Base-by-base conservation (phyloP, 2,329 filamentous ascomycete species). In the Exophiala phaeomuriformis region DNA sequence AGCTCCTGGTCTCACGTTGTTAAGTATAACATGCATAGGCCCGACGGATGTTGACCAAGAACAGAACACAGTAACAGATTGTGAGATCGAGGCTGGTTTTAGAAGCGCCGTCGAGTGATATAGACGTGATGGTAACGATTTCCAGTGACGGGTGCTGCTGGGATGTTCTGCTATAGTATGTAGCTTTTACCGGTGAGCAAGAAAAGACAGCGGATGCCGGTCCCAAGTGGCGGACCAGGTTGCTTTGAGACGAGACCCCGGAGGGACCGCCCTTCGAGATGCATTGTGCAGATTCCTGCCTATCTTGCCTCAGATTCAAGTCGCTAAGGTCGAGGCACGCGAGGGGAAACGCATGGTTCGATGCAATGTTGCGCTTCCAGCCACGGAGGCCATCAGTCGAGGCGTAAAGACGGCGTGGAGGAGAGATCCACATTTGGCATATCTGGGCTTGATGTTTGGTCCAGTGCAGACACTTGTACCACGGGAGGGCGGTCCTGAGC, bases 281-380 rank as follows among this genome's bases (percentile, higher is more conserved):
- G 52, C 52, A 53, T 52, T 33, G 47, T 59, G 57, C 54, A 55
- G 46, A 48, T 40, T 55, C 46, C 44, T 47, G 27, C 44, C 51
- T 51, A 51, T 49, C 45, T 59, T 53, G 57, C 57, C 57, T 59
- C 57, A 56, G 51, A 54, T 53, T 59, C 45, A 47, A 41, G n/a
- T 33, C 41, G 46, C 44, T 19, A 41, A 47, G 28, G 45, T 32
- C 45, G 45, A 59, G 42, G 29, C 29, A 52, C 51, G 52, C 50
- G 51, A 52, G 30, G 47, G 46, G 31, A 19, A 45, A 52, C 41
- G 53, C 54, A 55, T 57, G 51, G 46, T 36, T 52, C 47, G 43
- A 41, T 41, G 30, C 28, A 50, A 55, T 19, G 53, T 52, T 47
- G 57, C 44, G 44, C 30, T 51, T 51, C 47, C 49, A 44, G 55